phyloP scores from a whole-genome alignment of 768 basidiomycete genomes.

The Agaricus subrufescens region DNA sequence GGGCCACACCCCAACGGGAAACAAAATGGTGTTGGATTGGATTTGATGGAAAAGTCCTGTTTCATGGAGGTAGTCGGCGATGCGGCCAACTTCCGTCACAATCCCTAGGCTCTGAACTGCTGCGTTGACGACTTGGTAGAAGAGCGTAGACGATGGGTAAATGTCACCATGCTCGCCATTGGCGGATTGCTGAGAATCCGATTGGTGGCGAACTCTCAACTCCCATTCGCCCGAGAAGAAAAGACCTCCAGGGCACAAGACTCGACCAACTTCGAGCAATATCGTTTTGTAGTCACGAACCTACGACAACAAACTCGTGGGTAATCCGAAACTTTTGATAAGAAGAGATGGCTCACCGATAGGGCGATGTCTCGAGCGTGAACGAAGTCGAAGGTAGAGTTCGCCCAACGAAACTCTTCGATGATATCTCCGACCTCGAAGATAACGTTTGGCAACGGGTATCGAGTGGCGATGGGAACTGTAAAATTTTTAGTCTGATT shows the following conservation, averaged over 20 bases:
- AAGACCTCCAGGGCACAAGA: constrained; percentile 68
- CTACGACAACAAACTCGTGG: constrained; percentile 28
- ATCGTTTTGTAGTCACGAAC: constrained; percentile 48
- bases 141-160: constrained; percentile 33
- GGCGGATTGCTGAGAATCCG: constrained; percentile 16
- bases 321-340: neutral
- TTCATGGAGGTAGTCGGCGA: constrained; percentile 32
- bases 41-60: constrained; percentile 40
- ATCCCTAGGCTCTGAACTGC: constrained; percentile 34
- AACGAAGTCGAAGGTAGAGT: constrained; percentile 59
- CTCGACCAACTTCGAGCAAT: constrained; percentile 53
- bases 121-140: constrained; percentile 32
- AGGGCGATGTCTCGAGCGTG: constrained; percentile 59
- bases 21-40: constrained; percentile 23
- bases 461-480: constrained; percentile 72
- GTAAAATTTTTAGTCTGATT: constrained; percentile 13
- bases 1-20: constrained; percentile 60
- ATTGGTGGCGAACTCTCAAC: constrained; percentile 35
- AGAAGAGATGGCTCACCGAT: constrained; percentile 40
- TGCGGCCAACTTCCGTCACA: constrained; percentile 26
- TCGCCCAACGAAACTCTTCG: constrained; percentile 42
- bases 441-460: constrained; percentile 53
- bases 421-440: constrained; percentile 69
- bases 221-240: constrained; percentile 65
- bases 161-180: constrained; percentile 33